These are phyloP conservation scores for Rhododendron vialii DNA, from an alignment of 148 eudicot genomes.

Conservation along the genomic window DNA sequence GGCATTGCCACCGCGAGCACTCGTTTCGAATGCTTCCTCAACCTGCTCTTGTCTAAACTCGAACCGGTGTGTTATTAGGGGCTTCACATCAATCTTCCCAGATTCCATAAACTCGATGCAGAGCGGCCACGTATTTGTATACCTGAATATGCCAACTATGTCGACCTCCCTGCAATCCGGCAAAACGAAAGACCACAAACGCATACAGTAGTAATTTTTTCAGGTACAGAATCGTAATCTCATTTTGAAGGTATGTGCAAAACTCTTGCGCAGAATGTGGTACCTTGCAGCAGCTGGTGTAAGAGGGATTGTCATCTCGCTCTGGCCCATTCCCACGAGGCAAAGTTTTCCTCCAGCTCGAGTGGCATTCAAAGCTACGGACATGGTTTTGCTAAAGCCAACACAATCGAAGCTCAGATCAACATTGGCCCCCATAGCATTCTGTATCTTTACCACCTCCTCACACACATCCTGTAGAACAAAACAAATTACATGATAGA, in stretches of 20 bases:
- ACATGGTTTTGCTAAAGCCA: constrained; percentile 65
- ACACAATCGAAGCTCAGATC: constrained; percentile 69
- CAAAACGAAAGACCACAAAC: background rate
- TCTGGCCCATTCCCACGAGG: constrained; percentile 59
- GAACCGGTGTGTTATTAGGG: constrained; percentile 63
- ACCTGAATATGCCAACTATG: constrained; percentile 56
- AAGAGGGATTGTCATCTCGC: constrained; percentile 59
- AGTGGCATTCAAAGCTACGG: constrained; percentile 50
- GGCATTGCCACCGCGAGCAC: constrained; percentile 67
- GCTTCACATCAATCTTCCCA: constrained; percentile 70
- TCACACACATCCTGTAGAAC: constrained; percentile 34
- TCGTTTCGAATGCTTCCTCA: constrained; percentile 58
- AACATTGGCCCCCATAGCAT: constrained; percentile 34
- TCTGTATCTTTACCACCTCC: constrained; percentile 40
- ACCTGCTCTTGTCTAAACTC: constrained; percentile 52
- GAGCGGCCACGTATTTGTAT: constrained; percentile 71
- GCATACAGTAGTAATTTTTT: background rate
- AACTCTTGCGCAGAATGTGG: background rate
- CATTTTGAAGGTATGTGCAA: background rate
- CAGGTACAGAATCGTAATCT: background rate
- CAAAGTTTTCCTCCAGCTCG: constrained; percentile 65
- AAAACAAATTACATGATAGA: background rate
- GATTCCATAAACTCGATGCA: constrained; percentile 55
- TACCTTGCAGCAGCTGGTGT: constrained; percentile 67
- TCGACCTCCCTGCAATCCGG: constrained; percentile 53